A percentile compares a stretch with the other conserved stretches of the same genome.
Conservation (phyloP, 2,329 filamentous ascomycete genomes). For the Xylaria arbuscula region DNA sequence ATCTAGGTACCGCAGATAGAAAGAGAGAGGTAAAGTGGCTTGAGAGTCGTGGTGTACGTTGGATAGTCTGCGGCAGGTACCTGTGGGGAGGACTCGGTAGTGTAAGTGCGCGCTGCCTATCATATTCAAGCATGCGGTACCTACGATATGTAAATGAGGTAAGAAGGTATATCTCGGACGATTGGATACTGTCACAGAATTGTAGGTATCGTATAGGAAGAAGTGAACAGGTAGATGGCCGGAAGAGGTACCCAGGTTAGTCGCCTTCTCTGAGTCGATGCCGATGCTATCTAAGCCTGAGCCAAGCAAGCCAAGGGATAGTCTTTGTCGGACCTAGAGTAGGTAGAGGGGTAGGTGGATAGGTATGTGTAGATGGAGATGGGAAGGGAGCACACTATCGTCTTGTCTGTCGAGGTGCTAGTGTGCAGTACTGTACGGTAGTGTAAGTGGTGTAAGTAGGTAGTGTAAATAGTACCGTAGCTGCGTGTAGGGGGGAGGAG, state of each 20-base stretch:
- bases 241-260: not conserved
- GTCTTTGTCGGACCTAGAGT: not conserved
- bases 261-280: not conserved
- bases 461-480: not conserved
- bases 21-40: not conserved
- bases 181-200: not conserved
- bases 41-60: not conserved
- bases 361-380: slow-evolving; percentile 1
- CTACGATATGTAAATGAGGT: slow-evolving; percentile 1
- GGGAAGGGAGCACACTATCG: not conserved
- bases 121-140: not conserved
- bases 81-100: not conserved
- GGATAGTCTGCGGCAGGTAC: not conserved
- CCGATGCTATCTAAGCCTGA: slow-evolving; percentile 5
- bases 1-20: not conserved
- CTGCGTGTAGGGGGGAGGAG: not conserved
- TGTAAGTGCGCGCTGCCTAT: not conserved
- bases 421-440: not conserved
- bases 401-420: not conserved
- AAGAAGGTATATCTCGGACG: not conserved
- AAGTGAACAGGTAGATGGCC: not conserved
- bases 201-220: slow-evolving; percentile 5
- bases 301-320: slow-evolving; percentile 11
- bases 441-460: slow-evolving; percentile 4
- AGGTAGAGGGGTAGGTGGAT: not conserved